Percentiles rank a stretch among this genome's conserved stretches.
phyloP scores from a whole-genome alignment of 345 rosid species.

The Dimocarpus longan region DNA sequence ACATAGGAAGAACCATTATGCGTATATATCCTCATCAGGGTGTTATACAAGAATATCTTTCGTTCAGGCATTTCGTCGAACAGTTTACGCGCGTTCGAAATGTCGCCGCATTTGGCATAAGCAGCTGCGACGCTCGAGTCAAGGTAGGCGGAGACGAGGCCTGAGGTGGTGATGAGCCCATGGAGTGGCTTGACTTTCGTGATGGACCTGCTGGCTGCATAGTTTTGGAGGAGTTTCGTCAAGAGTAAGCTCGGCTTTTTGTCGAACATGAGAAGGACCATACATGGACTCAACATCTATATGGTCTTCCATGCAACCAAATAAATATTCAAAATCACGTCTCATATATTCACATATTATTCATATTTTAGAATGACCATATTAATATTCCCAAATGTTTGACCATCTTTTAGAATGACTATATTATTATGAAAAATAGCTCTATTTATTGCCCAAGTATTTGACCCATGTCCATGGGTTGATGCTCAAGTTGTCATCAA shows the following conservation, averaged over 20 bases:
- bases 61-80: constrained; percentile 56
- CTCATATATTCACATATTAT: too few species aligned
- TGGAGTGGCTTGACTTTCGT: constrained; percentile 48
- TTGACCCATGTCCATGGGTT: too few species aligned
- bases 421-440: too few species aligned
- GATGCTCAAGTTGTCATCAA: too few species aligned
- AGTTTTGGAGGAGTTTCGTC: constrained; percentile 44
- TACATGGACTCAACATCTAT: constrained; percentile 21
- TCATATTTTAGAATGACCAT: too few species aligned
- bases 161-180: constrained; percentile 46
- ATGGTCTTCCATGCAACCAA: too few species aligned
- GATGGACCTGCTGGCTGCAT: constrained; percentile 43
- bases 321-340: too few species aligned
- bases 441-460: too few species aligned
- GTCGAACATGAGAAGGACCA: constrained; percentile 26
- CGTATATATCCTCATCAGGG: constrained; percentile 44
- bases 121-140: constrained; percentile 23
- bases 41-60: constrained; percentile 43
- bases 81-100: constrained; percentile 39
- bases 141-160: constrained; percentile 32
- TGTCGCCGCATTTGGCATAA: constrained; percentile 25
- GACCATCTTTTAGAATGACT: too few species aligned
- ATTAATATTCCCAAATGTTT: too few species aligned
- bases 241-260: constrained; percentile 17
- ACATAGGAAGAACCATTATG: constrained; percentile 32